Evolutionary conservation across 2,329 filamentous ascomycete genomes (phyloP), one percentile per base, ranked within the genome.

Genomic region (Knoxdaviesia capensis): DNA sequence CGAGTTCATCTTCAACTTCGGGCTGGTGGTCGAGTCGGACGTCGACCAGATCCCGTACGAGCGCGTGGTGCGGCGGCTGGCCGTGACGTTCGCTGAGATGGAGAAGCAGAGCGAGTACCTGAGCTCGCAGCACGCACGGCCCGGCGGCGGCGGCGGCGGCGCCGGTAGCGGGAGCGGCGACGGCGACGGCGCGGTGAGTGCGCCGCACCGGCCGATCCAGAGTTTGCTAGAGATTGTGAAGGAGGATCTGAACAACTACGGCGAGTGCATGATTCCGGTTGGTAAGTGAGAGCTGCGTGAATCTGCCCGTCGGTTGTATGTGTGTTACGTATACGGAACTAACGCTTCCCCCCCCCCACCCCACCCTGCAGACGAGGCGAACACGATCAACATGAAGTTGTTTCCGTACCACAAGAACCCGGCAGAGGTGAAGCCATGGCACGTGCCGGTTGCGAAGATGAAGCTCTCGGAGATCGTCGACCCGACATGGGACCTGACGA

Each of bases 1-100:
- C 60, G 84, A 93, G 59, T 96, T 94, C 65, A 94, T 94, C 55
- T 98, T 96, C 72, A 96, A 96, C 59, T 94, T 96, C 55, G 86
- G 85, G 45, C 66, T 96, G 38, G 80, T 94, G 31, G 67, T 94
- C 40, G 72, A 80, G 41, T 60, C 60, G 39, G 65, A 69, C 41
- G 62, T 65, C 42, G 82, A 92, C 53, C 81, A 81, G 56, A 72
- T 73, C 40, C 80, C 78, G 33, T 93, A 85, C 56, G 84, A 87
- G 58, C 78, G 77, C 48, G 82, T 96, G 32, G 85, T 94, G 42
- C 69, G 80, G 49, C 83, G 93, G 52, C 67, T 96, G 41, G 90
- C 88, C 2, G 71, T 79, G 47, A 75, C 90, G 31, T 85, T 96
- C 64, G 76, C 80, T 47, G 84, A 84, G 51, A 72, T 96, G 65